These are phyloP conservation scores for Cyclocybe cylindracea DNA, from an alignment of 768 basidiomycete genomes.

Conservation along the genomic window DNA sequence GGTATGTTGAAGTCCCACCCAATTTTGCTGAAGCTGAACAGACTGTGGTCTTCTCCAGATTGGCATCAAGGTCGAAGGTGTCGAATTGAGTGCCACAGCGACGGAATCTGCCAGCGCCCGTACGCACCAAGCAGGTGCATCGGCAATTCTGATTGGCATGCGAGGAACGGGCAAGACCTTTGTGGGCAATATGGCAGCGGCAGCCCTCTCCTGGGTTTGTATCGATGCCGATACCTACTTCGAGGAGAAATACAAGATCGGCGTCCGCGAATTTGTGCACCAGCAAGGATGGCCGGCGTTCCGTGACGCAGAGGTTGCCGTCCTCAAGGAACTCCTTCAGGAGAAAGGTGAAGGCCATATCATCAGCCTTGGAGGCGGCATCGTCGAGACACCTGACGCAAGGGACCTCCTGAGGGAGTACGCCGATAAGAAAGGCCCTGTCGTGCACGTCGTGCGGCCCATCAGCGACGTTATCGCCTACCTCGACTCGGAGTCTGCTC, in stretches of 20 bases:
- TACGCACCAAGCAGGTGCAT: slow-evolving; percentile 40
- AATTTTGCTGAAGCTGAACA: background rate
- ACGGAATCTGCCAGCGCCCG: slow-evolving; percentile 42
- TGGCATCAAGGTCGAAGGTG: slow-evolving; percentile 83
- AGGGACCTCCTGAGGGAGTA: slow-evolving; percentile 73
- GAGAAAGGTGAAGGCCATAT: slow-evolving; percentile 62
- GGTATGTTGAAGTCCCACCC: slow-evolving; percentile 40
- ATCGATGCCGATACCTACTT: slow-evolving; percentile 89
- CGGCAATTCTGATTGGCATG: slow-evolving; percentile 90
- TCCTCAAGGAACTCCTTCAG: slow-evolving; percentile 69
- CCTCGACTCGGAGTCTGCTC: slow-evolving; percentile 68
- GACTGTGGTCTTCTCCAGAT: slow-evolving; percentile 52
- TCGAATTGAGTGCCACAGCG: slow-evolving; percentile 58
- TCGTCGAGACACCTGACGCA: slow-evolving; percentile 84
- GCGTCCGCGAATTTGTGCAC: slow-evolving; percentile 78
- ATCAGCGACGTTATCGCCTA: slow-evolving; percentile 82
- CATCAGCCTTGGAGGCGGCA: slow-evolving; percentile 91
- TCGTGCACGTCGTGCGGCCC: slow-evolving; percentile 84
- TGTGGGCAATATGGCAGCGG: slow-evolving; percentile 78
- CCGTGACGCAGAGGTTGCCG: slow-evolving; percentile 73
- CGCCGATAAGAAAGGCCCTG: slow-evolving; percentile 58
- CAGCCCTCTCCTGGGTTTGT: slow-evolving; percentile 65
- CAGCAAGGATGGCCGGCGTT: slow-evolving; percentile 88
- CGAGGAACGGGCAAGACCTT: slow-evolving; percentile 95
- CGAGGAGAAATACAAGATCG: slow-evolving; percentile 56